Percentiles rank a stretch among this genome's conserved stretches.
Conservation (phyloP, 495 filamentous ascomycete genomes). For the Xylaria nigripes region DNA sequence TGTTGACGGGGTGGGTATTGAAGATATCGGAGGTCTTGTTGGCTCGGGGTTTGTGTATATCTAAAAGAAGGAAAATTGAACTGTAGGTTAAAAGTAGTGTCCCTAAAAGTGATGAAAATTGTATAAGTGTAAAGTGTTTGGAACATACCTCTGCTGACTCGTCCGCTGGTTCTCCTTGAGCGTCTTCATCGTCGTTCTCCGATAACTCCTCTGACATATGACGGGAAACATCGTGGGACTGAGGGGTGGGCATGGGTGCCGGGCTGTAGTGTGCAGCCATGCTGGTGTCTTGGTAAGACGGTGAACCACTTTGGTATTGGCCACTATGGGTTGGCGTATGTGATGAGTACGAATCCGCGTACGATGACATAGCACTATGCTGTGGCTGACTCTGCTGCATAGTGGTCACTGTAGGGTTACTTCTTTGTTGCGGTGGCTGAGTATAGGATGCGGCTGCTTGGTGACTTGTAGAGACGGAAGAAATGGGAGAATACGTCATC, state of each 20-base stretch:
- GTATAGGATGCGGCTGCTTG: constrained; percentile 12
- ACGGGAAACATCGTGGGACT: constrained; percentile 18
- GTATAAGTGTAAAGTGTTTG: constrained; percentile 1
- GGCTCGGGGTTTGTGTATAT: constrained; percentile 22
- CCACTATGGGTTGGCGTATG: constrained; percentile 19
- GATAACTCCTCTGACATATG: constrained; percentile 15
- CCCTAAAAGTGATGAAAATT: too few relatives aligned
- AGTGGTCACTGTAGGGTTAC: constrained; percentile 28
- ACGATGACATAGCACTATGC: constrained; percentile 16
- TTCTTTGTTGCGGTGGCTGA: constrained; percentile 17
- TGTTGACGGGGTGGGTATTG: constrained; percentile 22
- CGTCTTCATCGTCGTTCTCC: constrained; percentile 24
- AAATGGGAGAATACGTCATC: constrained; percentile 22
- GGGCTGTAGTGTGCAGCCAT: constrained; percentile 22
- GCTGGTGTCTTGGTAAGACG: constrained; percentile 21
- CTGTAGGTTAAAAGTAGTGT: neutral
- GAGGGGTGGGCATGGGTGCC: constrained; percentile 19
- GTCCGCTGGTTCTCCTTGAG: constrained; percentile 23
- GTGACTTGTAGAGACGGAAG: constrained; percentile 17
- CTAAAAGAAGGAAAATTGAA: constrained; percentile 5
- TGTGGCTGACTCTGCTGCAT: constrained; percentile 30
- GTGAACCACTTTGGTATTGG: constrained; percentile 16
- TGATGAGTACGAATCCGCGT: constrained; percentile 21
- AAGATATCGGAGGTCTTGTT: constrained; percentile 12
- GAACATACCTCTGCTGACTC: constrained; percentile 25